Conservation (phyloP, 345 rosid genomes). For the Carallia pectinifolia region DNA sequence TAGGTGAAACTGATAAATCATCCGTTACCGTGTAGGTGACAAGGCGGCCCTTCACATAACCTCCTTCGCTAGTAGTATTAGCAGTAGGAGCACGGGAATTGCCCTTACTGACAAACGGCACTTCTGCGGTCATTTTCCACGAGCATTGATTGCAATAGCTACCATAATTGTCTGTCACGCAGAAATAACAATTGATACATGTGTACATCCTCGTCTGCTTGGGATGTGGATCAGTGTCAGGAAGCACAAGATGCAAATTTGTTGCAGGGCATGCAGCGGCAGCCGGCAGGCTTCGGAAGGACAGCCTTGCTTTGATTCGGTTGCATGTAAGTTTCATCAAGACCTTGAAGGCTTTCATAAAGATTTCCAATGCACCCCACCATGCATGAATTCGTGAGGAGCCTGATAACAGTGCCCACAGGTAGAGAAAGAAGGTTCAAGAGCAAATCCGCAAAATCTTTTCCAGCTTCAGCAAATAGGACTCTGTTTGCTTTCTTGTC, state of each 20-base stretch:
- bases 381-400: neutral
- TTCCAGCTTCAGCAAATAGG: conserved; percentile 29
- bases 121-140: accelerated
- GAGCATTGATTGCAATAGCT: neutral
- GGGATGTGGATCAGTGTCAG: neutral
- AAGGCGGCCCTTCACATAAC: conserved; percentile 32
- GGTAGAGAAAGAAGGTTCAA: conserved; percentile 22
- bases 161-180: neutral
- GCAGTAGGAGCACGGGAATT: neutral
- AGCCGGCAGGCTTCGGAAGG: conserved; percentile 8
- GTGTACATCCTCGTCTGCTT: neutral
- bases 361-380: conserved; percentile 22
- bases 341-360: conserved; percentile 18
- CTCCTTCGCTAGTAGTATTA: conserved; percentile 10
- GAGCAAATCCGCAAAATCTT: conserved; percentile 35
- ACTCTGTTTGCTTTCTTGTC: conserved; percentile 17
- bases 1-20: conserved; percentile 27
- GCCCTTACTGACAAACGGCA: neutral
- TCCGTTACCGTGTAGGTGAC: conserved; percentile 37
- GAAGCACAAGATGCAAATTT: neutral
- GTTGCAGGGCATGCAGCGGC: no score
- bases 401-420: conserved; percentile 11
- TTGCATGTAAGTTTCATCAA: conserved; percentile 13
- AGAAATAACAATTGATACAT: neutral
- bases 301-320: conserved; percentile 11